Conservation (phyloP, 2,329 filamentous ascomycete genomes). For the Neofusicoccum umdonicola region DNA sequence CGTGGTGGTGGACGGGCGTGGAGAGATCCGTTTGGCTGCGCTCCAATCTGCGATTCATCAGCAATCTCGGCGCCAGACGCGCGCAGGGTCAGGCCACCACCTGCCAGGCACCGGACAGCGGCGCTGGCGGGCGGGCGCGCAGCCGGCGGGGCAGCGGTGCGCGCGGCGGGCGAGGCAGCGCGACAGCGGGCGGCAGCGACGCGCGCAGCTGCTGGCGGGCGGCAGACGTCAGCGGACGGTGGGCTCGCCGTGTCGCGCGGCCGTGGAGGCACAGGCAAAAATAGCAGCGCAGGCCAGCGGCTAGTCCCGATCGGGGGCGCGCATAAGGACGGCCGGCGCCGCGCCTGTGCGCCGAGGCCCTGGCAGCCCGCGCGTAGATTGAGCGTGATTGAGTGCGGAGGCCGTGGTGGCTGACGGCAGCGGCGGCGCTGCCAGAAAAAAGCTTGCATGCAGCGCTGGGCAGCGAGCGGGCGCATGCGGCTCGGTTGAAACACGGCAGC, state of each 20-base stretch:
- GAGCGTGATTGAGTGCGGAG: not conserved
- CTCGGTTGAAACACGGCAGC: constrained; percentile 13
- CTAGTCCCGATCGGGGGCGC: constrained; percentile 1
- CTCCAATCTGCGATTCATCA: constrained; percentile 14
- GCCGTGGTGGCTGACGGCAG: not conserved
- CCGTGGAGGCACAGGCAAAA: not conserved
- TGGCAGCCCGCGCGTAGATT: not conserved
- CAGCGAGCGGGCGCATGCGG: not conserved
- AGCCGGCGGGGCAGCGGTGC: not conserved
- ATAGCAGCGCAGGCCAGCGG: not conserved
- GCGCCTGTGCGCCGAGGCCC: not conserved
- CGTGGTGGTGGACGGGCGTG: not conserved
- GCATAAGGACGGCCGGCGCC: not conserved
- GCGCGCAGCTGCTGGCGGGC: too few relatives aligned
- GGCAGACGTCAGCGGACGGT: too few relatives aligned
- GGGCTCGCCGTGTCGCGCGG: not conserved
- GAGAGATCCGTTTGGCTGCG: constrained; percentile 8
- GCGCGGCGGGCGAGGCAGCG: not conserved
- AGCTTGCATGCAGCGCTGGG: constrained; percentile 2
- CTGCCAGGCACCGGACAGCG: not conserved
- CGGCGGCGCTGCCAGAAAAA: not conserved
- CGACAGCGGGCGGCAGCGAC: not conserved
- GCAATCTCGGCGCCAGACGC: not conserved
- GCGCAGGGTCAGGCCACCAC: constrained; percentile 11
- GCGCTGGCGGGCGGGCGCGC: not conserved